phyloP scores from a whole-genome alignment of 768 basidiomycete genomes.

The Tricholoma matsutake region DNA sequence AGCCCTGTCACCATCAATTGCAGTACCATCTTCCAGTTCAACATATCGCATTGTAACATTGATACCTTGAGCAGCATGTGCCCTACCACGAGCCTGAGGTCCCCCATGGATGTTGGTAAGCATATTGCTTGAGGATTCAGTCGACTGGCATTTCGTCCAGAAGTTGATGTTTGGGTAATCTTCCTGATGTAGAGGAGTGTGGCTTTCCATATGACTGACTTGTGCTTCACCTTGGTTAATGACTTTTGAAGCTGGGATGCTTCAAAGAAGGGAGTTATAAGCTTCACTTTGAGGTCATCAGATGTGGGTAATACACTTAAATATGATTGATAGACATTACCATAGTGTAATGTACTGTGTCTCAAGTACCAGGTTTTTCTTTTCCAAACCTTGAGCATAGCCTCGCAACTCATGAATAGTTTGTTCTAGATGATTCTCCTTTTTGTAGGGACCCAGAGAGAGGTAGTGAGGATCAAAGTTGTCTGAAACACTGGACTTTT shows the following conservation, averaged over 20 bases:
- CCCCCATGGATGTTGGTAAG: not conserved
- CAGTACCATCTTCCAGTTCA: constrained; percentile 7
- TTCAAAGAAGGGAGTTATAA: not conserved
- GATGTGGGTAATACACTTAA: not conserved
- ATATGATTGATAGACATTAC: not conserved
- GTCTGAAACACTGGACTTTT: not conserved
- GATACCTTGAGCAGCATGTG: constrained; percentile 1
- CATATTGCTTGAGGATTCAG: not conserved
- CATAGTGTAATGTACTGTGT: not conserved
- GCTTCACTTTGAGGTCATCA: not conserved
- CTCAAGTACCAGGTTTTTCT: constrained; percentile 1
- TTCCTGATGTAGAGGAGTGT: not conserved
- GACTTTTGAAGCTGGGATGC: not conserved
- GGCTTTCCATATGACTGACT: not conserved
- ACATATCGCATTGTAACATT: constrained; percentile 10
- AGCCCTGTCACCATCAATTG: constrained; percentile 3
- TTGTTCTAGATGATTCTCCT: not conserved
- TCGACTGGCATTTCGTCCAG: constrained; percentile 8
- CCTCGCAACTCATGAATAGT: not conserved
- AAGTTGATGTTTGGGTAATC: constrained; percentile 12
- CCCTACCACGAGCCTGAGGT: not conserved
- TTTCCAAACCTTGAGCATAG: not conserved
- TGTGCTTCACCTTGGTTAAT: not conserved
- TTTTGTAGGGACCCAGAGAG: not conserved
- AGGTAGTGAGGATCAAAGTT: not conserved